Conservation (phyloP, 306 rosid genomes). For the Arachis stenosperma region DNA sequence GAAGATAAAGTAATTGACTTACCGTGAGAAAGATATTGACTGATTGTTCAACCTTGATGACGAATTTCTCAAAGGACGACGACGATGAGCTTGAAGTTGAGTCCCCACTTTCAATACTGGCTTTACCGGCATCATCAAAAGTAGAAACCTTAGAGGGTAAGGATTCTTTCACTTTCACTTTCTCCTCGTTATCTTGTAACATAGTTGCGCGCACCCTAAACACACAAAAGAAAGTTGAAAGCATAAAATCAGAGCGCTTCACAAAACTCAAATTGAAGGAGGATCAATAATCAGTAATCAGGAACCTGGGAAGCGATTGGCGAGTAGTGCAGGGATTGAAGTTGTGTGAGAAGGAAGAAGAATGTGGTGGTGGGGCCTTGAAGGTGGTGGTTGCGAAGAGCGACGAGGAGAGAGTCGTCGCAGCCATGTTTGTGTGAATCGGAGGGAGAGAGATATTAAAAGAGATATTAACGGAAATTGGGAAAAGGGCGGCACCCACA, state of each 20-base stretch:
- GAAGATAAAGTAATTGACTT: not conserved
- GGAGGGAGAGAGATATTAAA: too few species aligned
- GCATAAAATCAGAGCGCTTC: too few species aligned
- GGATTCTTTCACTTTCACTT: conserved; percentile 60
- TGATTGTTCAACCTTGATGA: conserved; percentile 78
- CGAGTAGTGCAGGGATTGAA: conserved; percentile 34
- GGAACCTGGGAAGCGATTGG: conserved; percentile 50
- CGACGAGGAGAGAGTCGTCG: conserved; percentile 37
- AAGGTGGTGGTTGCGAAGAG: conserved; percentile 43
- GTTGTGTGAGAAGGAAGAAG: conserved; percentile 30
- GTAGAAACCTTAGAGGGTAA: conserved; percentile 58
- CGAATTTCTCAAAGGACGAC: conserved; percentile 58
- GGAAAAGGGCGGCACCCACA: not conserved
- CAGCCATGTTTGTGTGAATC: conserved; percentile 36
- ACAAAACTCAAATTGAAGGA: not conserved
- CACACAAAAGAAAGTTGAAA: not conserved
- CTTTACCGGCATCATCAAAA: conserved; percentile 42
- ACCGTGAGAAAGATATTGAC: conserved; percentile 87
- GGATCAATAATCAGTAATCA: not conserved
- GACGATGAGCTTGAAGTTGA: conserved; percentile 46
- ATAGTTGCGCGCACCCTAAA: conserved; percentile 64
- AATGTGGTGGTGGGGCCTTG: conserved; percentile 25
- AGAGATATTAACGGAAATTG: not conserved
- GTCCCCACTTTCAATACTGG: conserved; percentile 13
- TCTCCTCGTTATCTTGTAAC: conserved; percentile 69